phyloP scores from a whole-genome alignment of 106 monocot genomes.

The Dioscorea dumetorum region DNA sequence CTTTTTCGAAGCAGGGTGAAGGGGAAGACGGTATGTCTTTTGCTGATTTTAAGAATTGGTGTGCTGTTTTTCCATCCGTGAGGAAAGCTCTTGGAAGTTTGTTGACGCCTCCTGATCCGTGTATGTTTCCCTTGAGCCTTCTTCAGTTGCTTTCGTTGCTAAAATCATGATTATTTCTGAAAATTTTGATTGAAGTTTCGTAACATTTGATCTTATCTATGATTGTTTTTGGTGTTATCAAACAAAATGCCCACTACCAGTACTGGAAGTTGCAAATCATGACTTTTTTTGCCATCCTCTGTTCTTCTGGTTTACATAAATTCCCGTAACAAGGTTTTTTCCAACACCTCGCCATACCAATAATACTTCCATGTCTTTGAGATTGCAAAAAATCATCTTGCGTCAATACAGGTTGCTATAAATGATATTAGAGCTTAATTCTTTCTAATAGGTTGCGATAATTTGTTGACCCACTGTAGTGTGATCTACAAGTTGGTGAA shows the following conservation, averaged over 20 bases:
- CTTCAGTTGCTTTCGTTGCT: neutral
- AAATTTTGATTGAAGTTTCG: neutral
- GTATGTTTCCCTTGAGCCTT: constrained; percentile 17
- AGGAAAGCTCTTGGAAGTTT: constrained; percentile 78
- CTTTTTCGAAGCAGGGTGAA: constrained; percentile 50
- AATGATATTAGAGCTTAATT: too few relatives aligned
- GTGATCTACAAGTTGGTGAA: too few relatives aligned
- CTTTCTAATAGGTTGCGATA: too few relatives aligned
- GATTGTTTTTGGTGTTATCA: neutral
- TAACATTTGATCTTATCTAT: neutral
- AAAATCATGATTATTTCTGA: neutral
- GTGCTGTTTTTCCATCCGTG: constrained; percentile 53
- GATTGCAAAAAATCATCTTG: too few relatives aligned
- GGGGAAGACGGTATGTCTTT: constrained; percentile 50
- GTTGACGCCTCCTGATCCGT: constrained; percentile 60
- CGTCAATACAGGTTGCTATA: too few relatives aligned
- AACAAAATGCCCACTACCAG: neutral
- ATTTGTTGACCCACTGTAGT: too few relatives aligned
- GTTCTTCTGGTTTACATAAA: neutral
- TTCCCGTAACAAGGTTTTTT: neutral
- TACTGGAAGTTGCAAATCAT: neutral
- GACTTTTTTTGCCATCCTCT: neutral
- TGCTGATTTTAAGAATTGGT: constrained; percentile 77
- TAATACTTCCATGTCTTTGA: too few relatives aligned
- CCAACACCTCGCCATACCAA: too few relatives aligned